Conservation (phyloP, 306 rosid genomes). For the Cucurbita moschata region DNA sequence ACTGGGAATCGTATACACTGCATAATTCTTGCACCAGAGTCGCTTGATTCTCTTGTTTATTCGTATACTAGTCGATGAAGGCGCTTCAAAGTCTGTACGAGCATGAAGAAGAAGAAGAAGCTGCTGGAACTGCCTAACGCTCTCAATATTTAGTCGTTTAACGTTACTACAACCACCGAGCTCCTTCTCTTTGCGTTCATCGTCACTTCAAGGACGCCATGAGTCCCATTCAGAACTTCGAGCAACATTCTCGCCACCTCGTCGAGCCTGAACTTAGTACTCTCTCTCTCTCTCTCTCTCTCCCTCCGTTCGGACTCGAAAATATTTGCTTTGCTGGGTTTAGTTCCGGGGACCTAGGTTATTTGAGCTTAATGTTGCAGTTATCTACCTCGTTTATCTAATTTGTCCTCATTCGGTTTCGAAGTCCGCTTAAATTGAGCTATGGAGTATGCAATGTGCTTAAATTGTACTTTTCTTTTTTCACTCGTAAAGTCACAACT, state of each 20-base stretch:
- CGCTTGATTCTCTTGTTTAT: neutral
- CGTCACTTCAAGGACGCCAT: conserved; percentile 18
- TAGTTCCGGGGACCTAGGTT: neutral
- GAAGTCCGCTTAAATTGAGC: neutral
- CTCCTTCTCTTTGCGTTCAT: neutral
- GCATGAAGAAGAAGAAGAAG: conserved; percentile 7
- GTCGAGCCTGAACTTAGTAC: conserved; percentile 63
- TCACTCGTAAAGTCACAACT: neutral
- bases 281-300: neutral
- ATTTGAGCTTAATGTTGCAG: neutral
- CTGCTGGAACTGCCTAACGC: neutral
- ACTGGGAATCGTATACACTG: neutral
- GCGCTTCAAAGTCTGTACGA: neutral
- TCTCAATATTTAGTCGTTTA: neutral
- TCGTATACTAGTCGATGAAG: neutral
- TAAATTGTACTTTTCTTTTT: neutral
- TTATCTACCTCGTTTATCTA: neutral
- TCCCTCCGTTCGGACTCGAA: neutral
- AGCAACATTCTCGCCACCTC: conserved; percentile 75
- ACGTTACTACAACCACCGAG: neutral
- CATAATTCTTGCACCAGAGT: neutral
- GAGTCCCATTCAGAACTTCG: conserved; percentile 96
- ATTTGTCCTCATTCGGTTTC: neutral
- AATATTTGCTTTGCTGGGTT: neutral
- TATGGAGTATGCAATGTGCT: neutral